Conservation (phyloP, 2,329 filamentous ascomycete species). For the Fusarium compactum region DNA sequence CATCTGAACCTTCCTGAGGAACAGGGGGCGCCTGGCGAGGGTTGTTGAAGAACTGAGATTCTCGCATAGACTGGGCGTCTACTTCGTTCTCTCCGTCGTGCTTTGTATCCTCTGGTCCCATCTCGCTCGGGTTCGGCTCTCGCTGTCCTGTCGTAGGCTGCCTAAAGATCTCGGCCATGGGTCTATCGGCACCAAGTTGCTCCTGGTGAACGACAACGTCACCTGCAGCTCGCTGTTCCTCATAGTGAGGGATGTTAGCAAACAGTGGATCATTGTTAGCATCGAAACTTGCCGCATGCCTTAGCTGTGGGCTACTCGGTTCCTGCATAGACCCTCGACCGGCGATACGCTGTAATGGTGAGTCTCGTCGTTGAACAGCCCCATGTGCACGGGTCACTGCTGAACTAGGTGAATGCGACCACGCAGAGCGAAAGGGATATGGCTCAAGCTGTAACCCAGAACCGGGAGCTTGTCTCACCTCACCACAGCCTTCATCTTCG, state of each 20-base stretch:
- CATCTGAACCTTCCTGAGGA: neutral
- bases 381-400: neutral
- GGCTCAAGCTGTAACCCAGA: neutral
- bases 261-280: conserved; percentile 33
- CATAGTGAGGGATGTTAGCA: conserved; percentile 25
- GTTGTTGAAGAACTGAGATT: conserved; percentile 5
- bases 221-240: conserved; percentile 11
- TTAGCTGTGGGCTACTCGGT: neutral
- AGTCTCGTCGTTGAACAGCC: neutral
- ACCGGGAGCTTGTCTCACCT: neutral
- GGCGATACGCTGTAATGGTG: neutral
- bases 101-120: neutral
- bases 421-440: conserved; percentile 6
- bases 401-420: conserved; percentile 14
- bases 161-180: neutral
- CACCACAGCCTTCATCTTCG: neutral
- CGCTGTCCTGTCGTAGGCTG: neutral
- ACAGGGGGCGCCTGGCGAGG: neutral
- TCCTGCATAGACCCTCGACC: neutral
- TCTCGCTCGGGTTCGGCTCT: neutral
- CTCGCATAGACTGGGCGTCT: neutral
- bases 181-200: neutral
- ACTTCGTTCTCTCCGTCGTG: neutral
- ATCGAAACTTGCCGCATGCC: conserved; percentile 29
- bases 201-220: conserved; percentile 29